These are phyloP conservation scores for Penicillium griseofulvum DNA, from an alignment of 2,329 filamentous ascomycete species.

Conservation along the genomic window DNA sequence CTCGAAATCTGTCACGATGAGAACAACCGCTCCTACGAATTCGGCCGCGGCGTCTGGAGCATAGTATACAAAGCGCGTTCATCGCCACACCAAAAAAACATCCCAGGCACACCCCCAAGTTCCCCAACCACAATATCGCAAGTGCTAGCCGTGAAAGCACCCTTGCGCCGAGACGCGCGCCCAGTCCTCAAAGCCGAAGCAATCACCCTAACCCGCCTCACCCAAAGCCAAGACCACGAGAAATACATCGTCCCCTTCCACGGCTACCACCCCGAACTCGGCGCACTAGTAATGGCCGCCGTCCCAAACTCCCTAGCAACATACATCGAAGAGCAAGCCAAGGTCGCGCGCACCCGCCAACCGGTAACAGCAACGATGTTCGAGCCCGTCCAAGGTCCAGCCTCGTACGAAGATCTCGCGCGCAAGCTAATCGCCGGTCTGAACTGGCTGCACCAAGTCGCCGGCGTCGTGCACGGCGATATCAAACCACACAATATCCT, in stretches of 20 bases:
- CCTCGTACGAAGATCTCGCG: conserved; percentile 42
- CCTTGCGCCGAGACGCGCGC: conserved; percentile 41
- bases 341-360: conserved; percentile 24
- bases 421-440: conserved; percentile 42
- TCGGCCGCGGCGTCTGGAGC: conserved; percentile 49
- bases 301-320: conserved; percentile 43
- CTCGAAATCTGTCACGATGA: conserved; percentile 32
- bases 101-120: conserved; percentile 32
- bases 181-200: conserved; percentile 45
- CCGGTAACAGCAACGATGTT: conserved; percentile 45
- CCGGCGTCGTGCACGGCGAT: conserved; percentile 47
- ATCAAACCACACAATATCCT: conserved; percentile 50
- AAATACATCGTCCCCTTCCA: conserved; percentile 45
- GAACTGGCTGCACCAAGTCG: conserved; percentile 43
- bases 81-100: conserved; percentile 9
- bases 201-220: conserved; percentile 41
- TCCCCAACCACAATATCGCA: conserved; percentile 34
- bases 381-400: conserved; percentile 44
- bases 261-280: conserved; percentile 40
- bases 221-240: conserved; percentile 31
- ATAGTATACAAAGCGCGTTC: conserved; percentile 45
- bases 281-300: conserved; percentile 47
- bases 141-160: conserved; percentile 47
- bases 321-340: conserved; percentile 41
- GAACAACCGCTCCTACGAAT: conserved; percentile 35